Conservation (phyloP, 225 moss, liverwort and hornwort genomes). For the Bryoerythrophyllum caledonicum region DNA sequence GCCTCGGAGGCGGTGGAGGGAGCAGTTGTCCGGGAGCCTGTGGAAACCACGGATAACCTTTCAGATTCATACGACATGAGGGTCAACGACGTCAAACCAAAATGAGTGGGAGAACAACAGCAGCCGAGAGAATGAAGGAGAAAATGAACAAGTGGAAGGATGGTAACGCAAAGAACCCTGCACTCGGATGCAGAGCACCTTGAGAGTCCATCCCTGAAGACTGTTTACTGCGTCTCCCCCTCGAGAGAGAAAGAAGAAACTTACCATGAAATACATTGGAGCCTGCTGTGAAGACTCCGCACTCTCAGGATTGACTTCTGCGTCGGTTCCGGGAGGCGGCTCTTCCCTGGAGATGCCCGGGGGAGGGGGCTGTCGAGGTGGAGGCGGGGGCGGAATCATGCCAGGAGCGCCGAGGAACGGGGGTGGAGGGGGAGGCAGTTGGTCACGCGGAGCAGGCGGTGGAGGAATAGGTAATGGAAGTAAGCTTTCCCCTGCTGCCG, state of each 20-base stretch:
- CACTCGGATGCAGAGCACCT: no score
- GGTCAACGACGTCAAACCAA: background rate
- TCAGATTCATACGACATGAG: constrained; percentile 15
- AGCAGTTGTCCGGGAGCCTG: constrained; percentile 61
- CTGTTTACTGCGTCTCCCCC: no score
- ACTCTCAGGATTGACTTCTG: constrained; percentile 40
- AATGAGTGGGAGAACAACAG: background rate
- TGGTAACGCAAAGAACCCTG: no score
- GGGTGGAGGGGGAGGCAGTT: constrained; percentile 53
- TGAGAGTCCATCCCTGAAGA: no score
- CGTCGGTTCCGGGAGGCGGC: constrained; percentile 60
- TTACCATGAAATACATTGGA: constrained; percentile 46
- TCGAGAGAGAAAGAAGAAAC: constrained; percentile 3
- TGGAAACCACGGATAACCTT: constrained; percentile 20
- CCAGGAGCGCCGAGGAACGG: constrained; percentile 55
- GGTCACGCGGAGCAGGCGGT: constrained; percentile 64
- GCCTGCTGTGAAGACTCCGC: constrained; percentile 38
- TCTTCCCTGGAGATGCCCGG: constrained; percentile 72
- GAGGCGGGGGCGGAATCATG: constrained; percentile 57
- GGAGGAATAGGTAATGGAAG: constrained; percentile 81
- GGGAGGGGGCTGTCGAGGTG: constrained; percentile 77
- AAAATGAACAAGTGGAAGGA: no score
- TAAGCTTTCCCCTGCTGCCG: constrained; percentile 54
- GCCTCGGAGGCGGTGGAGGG: constrained; percentile 68
- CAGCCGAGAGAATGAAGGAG: background rate